Conservation (phyloP, 1,284 basidiomycete species). For the Farysia itapuensis region DNA sequence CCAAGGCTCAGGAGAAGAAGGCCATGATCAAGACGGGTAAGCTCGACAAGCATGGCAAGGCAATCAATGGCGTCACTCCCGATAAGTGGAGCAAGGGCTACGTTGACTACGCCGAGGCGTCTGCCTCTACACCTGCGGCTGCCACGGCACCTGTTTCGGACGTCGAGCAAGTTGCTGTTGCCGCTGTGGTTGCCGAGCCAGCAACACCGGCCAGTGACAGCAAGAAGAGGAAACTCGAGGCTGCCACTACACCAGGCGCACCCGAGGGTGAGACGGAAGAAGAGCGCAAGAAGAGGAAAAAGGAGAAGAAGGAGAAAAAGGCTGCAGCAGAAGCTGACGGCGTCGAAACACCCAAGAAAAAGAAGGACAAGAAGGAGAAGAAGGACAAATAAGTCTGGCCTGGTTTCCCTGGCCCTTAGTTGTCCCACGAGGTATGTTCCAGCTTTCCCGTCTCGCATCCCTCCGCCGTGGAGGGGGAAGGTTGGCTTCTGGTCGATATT, state of each 20-base stretch:
- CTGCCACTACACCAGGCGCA: constrained; percentile 37
- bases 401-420: too few relatives aligned
- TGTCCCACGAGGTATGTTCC: too few relatives aligned
- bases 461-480: too few relatives aligned
- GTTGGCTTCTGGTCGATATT: too few relatives aligned
- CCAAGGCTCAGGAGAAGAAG: constrained; percentile 95
- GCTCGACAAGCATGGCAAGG: constrained; percentile 93
- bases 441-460: too few relatives aligned
- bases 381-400: constrained; percentile 47
- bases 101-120: constrained; percentile 72
- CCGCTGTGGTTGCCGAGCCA: constrained; percentile 24
- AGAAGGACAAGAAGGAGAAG: constrained; percentile 52
- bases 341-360: constrained; percentile 43
- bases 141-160: constrained; percentile 34
- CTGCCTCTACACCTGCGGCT: constrained; percentile 26
- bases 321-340: constrained; percentile 39
- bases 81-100: constrained; percentile 88
- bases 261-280: constrained; percentile 52
- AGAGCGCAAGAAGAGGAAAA: constrained; percentile 58
- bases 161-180: constrained; percentile 18
- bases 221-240: constrained; percentile 62
- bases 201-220: constrained; percentile 41
- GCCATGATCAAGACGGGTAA: constrained; percentile 77
- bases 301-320: constrained; percentile 60
- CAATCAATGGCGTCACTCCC: constrained; percentile 86